These are phyloP conservation scores for Schizothecium vesticola DNA, from an alignment of 495 filamentous ascomycete species.

Conservation along the genomic window DNA sequence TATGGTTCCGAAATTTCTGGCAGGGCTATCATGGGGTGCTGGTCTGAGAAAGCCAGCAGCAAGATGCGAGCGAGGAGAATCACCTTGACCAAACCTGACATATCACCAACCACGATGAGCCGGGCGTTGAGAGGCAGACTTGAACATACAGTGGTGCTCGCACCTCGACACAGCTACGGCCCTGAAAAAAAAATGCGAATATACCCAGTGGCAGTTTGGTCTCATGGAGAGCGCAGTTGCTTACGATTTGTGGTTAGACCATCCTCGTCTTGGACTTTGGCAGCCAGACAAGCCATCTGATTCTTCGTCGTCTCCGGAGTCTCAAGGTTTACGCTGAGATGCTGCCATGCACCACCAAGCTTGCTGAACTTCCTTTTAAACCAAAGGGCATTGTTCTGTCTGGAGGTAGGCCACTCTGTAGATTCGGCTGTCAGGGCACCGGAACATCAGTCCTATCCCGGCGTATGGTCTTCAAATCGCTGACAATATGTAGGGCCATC, in stretches of 20 bases:
- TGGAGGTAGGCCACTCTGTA: constrained; percentile 45
- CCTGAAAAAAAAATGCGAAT: background rate
- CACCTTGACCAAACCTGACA: background rate
- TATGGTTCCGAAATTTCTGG: background rate
- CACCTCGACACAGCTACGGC: background rate
- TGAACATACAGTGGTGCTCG: background rate
- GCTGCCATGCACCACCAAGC: constrained; percentile 85
- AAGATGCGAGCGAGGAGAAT: background rate
- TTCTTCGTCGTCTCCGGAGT: constrained; percentile 9
- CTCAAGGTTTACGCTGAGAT: constrained; percentile 88
- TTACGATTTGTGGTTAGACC: constrained; percentile 6
- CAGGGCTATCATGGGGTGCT: background rate
- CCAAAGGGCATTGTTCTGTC: constrained; percentile 80
- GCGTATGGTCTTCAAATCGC: background rate
- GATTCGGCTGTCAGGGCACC: background rate
- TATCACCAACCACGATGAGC: background rate
- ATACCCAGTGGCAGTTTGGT: background rate
- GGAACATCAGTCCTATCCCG: background rate
- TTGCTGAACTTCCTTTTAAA: constrained; percentile 69
- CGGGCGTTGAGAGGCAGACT: background rate
- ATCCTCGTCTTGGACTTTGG: constrained; percentile 18
- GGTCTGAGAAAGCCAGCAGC: background rate
- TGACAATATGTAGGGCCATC: constrained; percentile 7
- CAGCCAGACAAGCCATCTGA: constrained; percentile 13
- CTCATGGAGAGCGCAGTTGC: background rate